Conservation (phyloP, 176 grass and related monocot genomes). For the Poa pratensis region DNA sequence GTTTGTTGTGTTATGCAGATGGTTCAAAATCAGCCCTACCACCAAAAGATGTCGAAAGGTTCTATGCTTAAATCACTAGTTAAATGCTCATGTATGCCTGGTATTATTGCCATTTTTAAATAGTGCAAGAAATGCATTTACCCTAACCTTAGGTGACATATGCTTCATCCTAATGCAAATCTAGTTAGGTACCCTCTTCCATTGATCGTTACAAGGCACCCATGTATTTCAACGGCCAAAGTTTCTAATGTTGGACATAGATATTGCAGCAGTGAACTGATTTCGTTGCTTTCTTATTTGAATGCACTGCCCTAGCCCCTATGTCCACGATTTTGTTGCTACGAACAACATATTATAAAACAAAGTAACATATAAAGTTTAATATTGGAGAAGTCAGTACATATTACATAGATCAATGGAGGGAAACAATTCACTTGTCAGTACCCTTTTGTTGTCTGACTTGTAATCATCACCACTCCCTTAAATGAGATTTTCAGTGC, state of each 20-base stretch:
- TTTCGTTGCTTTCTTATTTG: background rate
- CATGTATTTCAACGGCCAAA: background rate
- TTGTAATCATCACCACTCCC: conserved; percentile 1
- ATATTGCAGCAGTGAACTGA: background rate
- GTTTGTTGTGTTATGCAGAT: conserved; percentile 58
- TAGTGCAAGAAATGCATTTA: background rate
- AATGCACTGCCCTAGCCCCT: background rate
- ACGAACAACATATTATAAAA: background rate
- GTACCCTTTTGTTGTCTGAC: background rate
- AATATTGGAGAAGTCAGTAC: background rate
- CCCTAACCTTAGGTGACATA: background rate
- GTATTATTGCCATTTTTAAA: background rate
- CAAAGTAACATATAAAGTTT: background rate
- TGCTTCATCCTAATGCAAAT: background rate
- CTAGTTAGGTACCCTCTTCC: background rate
- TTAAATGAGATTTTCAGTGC: conserved; percentile 34
- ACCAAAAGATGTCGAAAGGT: conserved; percentile 95
- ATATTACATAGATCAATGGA: background rate
- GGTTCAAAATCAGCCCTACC: conserved; percentile 80
- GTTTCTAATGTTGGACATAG: background rate
- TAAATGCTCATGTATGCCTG: background rate
- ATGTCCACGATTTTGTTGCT: conserved; percentile 8
- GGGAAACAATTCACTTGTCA: conserved; percentile 14
- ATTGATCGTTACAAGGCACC: background rate
- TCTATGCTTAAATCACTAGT: conserved; percentile 27